Base-by-base conservation (phyloP, 306 rosid genomes). In the Acacia acuminata region DNA sequence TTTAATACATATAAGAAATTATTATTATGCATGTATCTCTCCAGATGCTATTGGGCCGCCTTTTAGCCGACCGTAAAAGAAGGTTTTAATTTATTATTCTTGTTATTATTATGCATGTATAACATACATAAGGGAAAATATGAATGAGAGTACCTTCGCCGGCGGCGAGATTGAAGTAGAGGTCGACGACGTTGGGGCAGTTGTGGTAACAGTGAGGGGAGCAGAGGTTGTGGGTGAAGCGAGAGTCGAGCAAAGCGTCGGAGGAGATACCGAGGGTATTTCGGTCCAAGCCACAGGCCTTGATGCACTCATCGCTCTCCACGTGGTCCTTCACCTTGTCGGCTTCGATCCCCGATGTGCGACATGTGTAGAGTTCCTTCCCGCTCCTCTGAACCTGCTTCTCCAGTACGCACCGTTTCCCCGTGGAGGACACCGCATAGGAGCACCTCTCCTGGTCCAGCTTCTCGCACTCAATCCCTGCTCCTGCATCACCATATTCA, bases 161-260 rank as follows among this genome's bases (percentile, higher is more conserved):
- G 3, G 95, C 95, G 19, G 91, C 93, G 27, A 91, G 90, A 64
- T 91, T 91, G 88, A 91, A 91, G 88, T 84, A 89, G 14, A 91
- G 87, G 64, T 91, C 93, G 19, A 89, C 87, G 68, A 89, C 85
- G 85, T 91, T 91, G 75, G 89, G 87, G 77, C 95, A 91, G 63
- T 51, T 58, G 65, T 64, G 32, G 60, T 91, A 85, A 77, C 95
- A 91, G 4, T 16, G 83, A 48, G 91, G 77, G 3, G 91, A 91
- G 89, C 95, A 89, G 2, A 91, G 88, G 43, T 83, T 82, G 20
- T 71, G 77, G 12, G 90, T 84, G 86, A 91, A 89, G 65, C 70
- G 73, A 58, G 91, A 58, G 40, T 90, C 96, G 0, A 88, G 79
- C 24, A 89, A 91, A 10, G 90, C 80, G 79, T 91, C 92, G 0